A percentile compares a stretch with the other conserved stretches of the same genome.
Evolutionary conservation across 2,329 filamentous ascomycete genomes (phyloP).

Genomic region (Dothistroma septosporum): DNA sequence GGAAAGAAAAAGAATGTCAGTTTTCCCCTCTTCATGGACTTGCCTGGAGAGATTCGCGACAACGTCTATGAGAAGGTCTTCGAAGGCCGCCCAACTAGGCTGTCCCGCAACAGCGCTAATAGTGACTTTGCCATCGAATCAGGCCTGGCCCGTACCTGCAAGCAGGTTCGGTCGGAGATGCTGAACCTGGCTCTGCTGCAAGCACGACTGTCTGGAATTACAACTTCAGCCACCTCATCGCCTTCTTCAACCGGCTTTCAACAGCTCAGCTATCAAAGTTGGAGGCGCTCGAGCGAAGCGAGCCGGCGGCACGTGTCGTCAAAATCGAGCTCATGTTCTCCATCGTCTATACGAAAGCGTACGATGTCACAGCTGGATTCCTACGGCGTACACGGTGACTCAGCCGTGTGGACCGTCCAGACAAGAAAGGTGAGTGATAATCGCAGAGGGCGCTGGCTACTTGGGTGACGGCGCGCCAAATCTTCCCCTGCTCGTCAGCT

Average conservation of each 20-base stretch:
- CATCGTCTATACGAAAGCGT: neutral
- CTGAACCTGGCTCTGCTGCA: neutral
- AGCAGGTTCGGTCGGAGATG: neutral
- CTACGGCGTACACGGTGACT: neutral
- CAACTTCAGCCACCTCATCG: constrained; percentile 4
- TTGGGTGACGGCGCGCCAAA: no score
- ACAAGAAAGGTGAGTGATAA: neutral
- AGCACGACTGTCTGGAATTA: neutral
- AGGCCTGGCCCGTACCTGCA: neutral
- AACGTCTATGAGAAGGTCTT: neutral
- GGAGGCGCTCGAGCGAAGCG: neutral
- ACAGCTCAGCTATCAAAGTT: constrained; percentile 4
- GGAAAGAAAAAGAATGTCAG: neutral
- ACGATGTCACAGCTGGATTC: neutral
- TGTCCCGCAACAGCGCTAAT: neutral
- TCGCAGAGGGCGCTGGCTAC: no score
- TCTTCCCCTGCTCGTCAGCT: no score
- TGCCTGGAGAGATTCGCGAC: neutral
- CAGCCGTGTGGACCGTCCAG: neutral
- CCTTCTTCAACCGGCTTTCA: constrained; percentile 7
- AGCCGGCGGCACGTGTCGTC: neutral
- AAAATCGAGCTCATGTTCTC: neutral
- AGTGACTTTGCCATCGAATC: neutral
- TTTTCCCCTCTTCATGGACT: neutral
- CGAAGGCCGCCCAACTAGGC: neutral